A percentile compares a stretch with the other conserved stretches of the same genome.
phyloP scores from a whole-genome alignment of 345 rosid genomes.

The Corchorus capsularis region DNA sequence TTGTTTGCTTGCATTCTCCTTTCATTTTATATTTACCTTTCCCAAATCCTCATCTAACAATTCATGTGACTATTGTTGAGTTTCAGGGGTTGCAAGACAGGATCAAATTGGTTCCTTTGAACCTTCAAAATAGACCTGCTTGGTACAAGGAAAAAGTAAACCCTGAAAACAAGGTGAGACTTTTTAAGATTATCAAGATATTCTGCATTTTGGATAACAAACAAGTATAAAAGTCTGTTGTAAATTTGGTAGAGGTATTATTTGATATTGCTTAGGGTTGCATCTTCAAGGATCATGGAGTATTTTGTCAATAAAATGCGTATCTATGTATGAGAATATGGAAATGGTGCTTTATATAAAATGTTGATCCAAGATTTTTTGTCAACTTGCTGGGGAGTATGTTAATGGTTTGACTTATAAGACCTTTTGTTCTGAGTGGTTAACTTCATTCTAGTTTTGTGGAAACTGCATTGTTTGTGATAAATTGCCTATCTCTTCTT shows the following conservation, averaged over 20 bases:
- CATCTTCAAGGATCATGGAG: not conserved
- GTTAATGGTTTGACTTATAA: not conserved
- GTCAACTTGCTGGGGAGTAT: not conserved
- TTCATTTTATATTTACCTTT: not conserved
- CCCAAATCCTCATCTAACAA: not conserved
- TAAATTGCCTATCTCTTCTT: not conserved
- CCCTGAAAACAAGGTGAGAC: constrained; percentile 50
- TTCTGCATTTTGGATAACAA: not conserved
- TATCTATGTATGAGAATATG: not conserved
- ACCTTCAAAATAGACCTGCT: constrained; percentile 74
- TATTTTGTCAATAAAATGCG: no score
- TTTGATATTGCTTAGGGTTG: not conserved
- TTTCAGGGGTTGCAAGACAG: constrained; percentile 77
- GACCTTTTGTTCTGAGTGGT: not conserved
- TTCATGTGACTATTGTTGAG: not conserved
- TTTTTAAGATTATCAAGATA: no score
- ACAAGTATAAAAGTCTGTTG: not conserved
- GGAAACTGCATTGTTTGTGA: not conserved
- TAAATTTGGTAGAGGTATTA: not conserved
- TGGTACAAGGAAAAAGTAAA: constrained; percentile 92
- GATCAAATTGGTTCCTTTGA: constrained; percentile 76
- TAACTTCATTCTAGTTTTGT: not conserved
- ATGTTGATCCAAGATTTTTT: not conserved
- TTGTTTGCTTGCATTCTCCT: not conserved
- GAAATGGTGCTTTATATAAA: not conserved